Base-by-base conservation (phyloP, 805 yeast species). In the Cyberlindnera suaveolens region DNA sequence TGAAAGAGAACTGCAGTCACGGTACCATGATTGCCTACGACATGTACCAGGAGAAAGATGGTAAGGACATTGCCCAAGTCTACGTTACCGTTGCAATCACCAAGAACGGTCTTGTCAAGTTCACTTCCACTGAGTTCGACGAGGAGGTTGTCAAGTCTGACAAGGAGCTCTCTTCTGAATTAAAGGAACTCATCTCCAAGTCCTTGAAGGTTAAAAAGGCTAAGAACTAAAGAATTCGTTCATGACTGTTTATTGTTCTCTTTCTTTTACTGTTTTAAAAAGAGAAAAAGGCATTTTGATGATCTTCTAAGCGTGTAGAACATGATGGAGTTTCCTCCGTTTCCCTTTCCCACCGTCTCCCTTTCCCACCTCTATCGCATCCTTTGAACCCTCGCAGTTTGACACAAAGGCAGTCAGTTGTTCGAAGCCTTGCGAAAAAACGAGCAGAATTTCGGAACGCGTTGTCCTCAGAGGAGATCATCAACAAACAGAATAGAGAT, bases 71-170 rank as follows among this genome's bases (percentile, higher is more conserved):
- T 52, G 86, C 85, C 29, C 88, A 84, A 68, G 79, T 68, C 62
- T 83, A 79, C 68, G 77, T 87, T 52, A 85, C 91, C 38, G 75
- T 84, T 56, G 89, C 84, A 31, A 63, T 85, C 56, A 83, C 89
- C 61, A 79, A 79, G 66, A 77, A 77, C 54, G 91, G 91, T 40
- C 67, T 79, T 54, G 77, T 81, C 53, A 80, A 76, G 66, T 71
- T 78, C 55, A 75, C 89, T 39, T 60, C 72, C 16, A 77, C 86
- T 16, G 62, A 70, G 43, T 75, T 82, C 49, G 70, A 75, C 46
- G 61, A 64, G 7, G 64, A 57, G 34, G 62, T 68, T 44, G 70
- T 80, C 64, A 69, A 75, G 58, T 66, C 82, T 41, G 82, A 78
- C 26, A 77, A 80, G 68, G 65, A 64, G 54, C 63, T 80, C 41